Percentiles rank a stretch among this genome's conserved stretches.
phyloP scores from a whole-genome alignment of 768 basidiomycete genomes.

The Xanthoconium purpureum region DNA sequence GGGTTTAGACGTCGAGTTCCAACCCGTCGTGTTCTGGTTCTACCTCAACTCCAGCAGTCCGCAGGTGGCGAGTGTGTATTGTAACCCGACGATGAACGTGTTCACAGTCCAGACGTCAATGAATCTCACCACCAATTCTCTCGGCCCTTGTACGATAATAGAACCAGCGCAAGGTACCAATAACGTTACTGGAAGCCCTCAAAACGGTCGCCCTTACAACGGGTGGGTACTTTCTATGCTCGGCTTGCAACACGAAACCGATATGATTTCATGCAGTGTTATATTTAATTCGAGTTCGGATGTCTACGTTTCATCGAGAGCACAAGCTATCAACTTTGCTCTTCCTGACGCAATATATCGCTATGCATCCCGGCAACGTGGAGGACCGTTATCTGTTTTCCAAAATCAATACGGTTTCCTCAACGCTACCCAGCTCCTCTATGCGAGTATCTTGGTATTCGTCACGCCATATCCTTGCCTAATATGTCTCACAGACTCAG shows the following conservation, averaged over 20 bases:
- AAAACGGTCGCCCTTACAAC: constrained; percentile 51
- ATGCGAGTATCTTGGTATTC: constrained; percentile 16
- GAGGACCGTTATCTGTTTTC: constrained; percentile 46
- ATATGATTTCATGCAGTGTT: constrained; percentile 32
- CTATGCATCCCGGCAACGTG: constrained; percentile 41
- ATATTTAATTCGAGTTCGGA: constrained; percentile 38
- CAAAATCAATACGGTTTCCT: constrained; percentile 49
- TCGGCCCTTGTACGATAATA: constrained; percentile 36
- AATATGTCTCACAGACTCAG: constrained; percentile 41
- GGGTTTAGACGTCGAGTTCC: constrained; percentile 36
- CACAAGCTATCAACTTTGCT: constrained; percentile 45
- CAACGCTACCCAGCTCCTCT: constrained; percentile 44
- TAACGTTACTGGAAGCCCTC: constrained; percentile 48
- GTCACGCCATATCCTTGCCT: not conserved
- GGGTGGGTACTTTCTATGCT: constrained; percentile 39
- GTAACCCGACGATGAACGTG: constrained; percentile 47
- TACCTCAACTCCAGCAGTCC: constrained; percentile 39
- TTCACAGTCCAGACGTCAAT: constrained; percentile 43
- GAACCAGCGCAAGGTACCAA: constrained; percentile 38
- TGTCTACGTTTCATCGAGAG: constrained; percentile 51
- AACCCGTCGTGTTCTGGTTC: constrained; percentile 70
- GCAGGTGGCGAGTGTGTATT: constrained; percentile 54
- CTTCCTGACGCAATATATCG: constrained; percentile 61
- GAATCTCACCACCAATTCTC: constrained; percentile 41
- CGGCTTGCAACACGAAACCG: not conserved